Evolutionary conservation across 73 alveolate genomes (phyloP).

Genomic region (Tetrahymena elliotti): DNA sequence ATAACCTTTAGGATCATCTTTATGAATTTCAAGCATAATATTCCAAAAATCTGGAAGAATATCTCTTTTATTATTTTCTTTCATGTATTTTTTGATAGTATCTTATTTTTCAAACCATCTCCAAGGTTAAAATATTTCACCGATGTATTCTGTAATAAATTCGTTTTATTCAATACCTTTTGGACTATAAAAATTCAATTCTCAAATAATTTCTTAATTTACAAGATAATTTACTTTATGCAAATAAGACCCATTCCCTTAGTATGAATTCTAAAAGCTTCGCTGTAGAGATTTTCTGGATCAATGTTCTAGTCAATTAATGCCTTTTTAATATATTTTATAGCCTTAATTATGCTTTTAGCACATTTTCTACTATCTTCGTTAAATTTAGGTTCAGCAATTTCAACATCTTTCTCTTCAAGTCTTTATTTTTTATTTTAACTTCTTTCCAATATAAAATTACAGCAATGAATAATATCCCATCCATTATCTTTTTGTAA

Average conservation of each 20-base stretch:
- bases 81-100: slow-evolving; percentile 82
- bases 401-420: not conserved
- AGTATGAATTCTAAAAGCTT: slow-evolving; percentile 75
- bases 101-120: slow-evolving; percentile 97
- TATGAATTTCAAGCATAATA: slow-evolving; percentile 92
- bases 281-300: slow-evolving; percentile 48
- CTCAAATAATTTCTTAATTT: not conserved
- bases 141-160: slow-evolving; percentile 89
- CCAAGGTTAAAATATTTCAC: slow-evolving; percentile 94
- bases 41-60: slow-evolving; percentile 94
- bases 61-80: slow-evolving; percentile 69
- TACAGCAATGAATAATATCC: slow-evolving; percentile 73
- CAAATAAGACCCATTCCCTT: slow-evolving; percentile 96
- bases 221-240: slow-evolving; percentile 44
- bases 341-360: slow-evolving; percentile 53
- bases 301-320: not conserved
- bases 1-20: slow-evolving; percentile 93
- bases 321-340: slow-evolving; percentile 40
- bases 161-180: slow-evolving; percentile 86
- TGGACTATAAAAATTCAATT: not conserved
- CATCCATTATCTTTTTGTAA: slow-evolving; percentile 64
- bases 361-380: slow-evolving; percentile 68
- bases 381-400: slow-evolving; percentile 43
- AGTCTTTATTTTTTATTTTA: not conserved
- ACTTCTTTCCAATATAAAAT: slow-evolving; percentile 46